A percentile compares a stretch with the other conserved stretches of the same genome.
Conservation (phyloP, 495 filamentous ascomycete genomes). For the Penicillium cataractarum region DNA sequence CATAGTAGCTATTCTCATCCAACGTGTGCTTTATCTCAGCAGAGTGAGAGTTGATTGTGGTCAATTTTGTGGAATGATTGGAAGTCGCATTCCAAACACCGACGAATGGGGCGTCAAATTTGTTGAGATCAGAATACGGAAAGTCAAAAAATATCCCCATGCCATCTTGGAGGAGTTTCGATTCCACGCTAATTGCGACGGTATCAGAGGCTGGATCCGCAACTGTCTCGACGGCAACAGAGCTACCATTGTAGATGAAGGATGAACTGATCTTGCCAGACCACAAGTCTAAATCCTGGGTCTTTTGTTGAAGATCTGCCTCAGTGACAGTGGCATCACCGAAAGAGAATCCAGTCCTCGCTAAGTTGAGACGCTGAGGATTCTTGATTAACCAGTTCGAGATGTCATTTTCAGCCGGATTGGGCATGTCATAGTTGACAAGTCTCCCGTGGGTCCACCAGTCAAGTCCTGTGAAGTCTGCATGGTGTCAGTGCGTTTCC, state of each 20-base stretch:
- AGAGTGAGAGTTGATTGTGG: background rate
- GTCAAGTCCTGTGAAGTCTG: background rate
- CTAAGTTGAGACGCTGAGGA: background rate
- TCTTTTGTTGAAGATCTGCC: background rate
- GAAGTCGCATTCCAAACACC: conserved; percentile 2
- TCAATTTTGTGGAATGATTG: background rate
- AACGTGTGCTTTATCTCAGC: background rate
- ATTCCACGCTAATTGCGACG: background rate
- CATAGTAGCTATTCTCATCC: background rate
- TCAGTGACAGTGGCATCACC: background rate
- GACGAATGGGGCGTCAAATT: background rate
- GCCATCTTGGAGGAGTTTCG: background rate
- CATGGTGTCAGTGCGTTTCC: background rate
- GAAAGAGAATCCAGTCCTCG: background rate
- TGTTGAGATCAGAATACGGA: background rate
- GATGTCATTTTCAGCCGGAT: background rate
- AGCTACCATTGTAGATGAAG: background rate
- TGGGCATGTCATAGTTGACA: conserved; percentile 1
- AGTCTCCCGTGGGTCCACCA: background rate
- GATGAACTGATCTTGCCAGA: background rate
- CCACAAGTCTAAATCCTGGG: background rate
- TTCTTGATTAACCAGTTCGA: background rate
- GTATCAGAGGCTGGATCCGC: background rate
- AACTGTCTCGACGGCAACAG: background rate
- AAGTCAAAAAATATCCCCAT: background rate